These are phyloP conservation scores for Beauveria australis DNA, from an alignment of 2,329 filamentous ascomycete genomes.

Conservation along the genomic window DNA sequence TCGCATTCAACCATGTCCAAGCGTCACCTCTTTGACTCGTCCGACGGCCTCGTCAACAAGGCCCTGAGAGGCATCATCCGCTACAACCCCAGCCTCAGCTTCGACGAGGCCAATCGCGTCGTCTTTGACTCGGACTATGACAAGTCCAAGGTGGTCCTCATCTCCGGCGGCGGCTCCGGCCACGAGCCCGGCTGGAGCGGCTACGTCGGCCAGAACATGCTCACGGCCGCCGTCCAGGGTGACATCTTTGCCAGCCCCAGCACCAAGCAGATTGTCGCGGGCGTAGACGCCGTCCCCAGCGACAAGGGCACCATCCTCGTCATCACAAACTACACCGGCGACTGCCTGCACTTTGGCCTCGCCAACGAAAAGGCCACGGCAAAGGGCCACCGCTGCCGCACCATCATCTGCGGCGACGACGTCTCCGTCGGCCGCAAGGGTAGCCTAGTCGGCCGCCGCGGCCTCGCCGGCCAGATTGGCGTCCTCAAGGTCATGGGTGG, in stretches of 20 bases:
- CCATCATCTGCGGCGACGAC: slow-evolving; percentile 57
- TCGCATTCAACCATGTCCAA: slow-evolving; percentile 35
- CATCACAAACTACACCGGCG: slow-evolving; percentile 58
- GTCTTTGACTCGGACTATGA: slow-evolving; percentile 40
- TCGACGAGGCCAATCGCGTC: slow-evolving; percentile 43
- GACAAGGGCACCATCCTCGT: slow-evolving; percentile 50
- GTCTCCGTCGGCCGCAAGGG: slow-evolving; percentile 53
- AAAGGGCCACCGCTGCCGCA: slow-evolving; percentile 43
- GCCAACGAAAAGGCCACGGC: slow-evolving; percentile 51
- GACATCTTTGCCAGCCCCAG: slow-evolving; percentile 58
- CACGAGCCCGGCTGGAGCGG: slow-evolving; percentile 57
- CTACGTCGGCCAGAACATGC: slow-evolving; percentile 53
- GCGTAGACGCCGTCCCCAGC: slow-evolving; percentile 46
- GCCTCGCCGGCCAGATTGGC: slow-evolving; percentile 52
- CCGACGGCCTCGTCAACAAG: slow-evolving; percentile 46
- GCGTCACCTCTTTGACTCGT: slow-evolving; percentile 43
- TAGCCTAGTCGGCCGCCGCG: slow-evolving; percentile 51
- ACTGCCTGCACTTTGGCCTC: slow-evolving; percentile 54
- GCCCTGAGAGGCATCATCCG: slow-evolving; percentile 41
- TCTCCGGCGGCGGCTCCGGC: slow-evolving; percentile 48
- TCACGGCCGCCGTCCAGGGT: slow-evolving; percentile 52
- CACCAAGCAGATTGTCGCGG: slow-evolving; percentile 54
- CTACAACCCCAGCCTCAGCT: slow-evolving; percentile 42
- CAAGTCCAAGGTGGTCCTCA: slow-evolving; percentile 38
- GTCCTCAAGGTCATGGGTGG: slow-evolving; percentile 51